Base-by-base conservation (phyloP, 2,329 filamentous ascomycete genomes). In the Ceratocystis lukuohia region DNA sequence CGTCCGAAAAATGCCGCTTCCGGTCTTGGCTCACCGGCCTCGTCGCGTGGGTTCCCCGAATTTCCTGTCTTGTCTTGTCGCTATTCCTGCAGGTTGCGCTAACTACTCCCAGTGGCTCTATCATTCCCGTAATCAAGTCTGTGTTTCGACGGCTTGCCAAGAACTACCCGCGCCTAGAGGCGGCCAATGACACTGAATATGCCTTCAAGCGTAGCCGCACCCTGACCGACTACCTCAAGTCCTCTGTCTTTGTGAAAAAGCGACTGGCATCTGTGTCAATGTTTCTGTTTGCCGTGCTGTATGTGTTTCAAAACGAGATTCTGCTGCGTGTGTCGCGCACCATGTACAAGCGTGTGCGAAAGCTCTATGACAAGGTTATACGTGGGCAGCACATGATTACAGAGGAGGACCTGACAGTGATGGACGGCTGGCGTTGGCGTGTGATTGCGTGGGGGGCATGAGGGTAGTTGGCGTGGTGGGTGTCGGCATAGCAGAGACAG, bases 271-370 rank as follows among this genome's bases (percentile, higher is more conserved):
- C 78, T 45, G 69, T 84, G 8, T 79, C 79, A 7, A 79, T 82
- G 69, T 79, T 84, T 41, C 80, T 84, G 2, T 80, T 84, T 69
- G 79, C 81, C 1, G 79, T 83, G 22, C 74, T 84, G 48, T 84
- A 82, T 71, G 78, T 84, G 12, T 85, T 85, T 69, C 78, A 80
- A 70, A 83, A 82, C 71, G 82, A 85, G 72, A 82, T 85, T 22
- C 77, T 80, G 64, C 71, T 84, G 61, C 78, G 81, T 3, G 81
- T 83, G 2, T 81, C 80, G 10, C 77, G 76, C 70, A 84, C 81
- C 3, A 73, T 82, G 20, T 75, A 77, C 37, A 80, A 78, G 74
- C 76, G 76, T 61, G 75, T 84, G 6, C 28, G 53, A n/a, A 33
- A 17, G 53, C 53, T 59, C 10, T 12, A 33, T 5, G 53, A 59